Evolutionary conservation across 371 early-diverging fungal species (phyloP).

Genomic region (Actinomucor elegans): DNA sequence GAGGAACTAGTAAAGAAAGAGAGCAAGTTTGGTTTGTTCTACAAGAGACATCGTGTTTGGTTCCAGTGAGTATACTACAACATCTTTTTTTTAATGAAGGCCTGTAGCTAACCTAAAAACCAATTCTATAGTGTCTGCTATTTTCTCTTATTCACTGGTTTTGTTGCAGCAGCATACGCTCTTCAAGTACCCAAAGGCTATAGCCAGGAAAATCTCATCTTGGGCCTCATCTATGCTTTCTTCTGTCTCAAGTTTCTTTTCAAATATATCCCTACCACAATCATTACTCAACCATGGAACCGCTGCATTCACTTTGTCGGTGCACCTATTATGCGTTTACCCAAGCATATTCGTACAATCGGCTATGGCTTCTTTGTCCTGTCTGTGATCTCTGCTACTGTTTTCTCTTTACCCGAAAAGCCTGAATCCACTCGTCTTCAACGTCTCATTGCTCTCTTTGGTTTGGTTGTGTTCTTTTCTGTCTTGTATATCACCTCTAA

Average conservation of each 20-base stretch:
- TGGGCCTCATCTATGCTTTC: slow-evolving; percentile 32
- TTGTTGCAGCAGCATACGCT: slow-evolving; percentile 21
- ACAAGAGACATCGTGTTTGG: slow-evolving; percentile 4
- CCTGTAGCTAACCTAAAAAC: background rate
- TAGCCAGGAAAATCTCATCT: slow-evolving; percentile 23
- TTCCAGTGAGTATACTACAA: slow-evolving; percentile 1
- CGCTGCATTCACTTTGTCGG: slow-evolving; percentile 7
- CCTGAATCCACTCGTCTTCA: slow-evolving; percentile 60
- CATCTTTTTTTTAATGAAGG: background rate
- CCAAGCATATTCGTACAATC: slow-evolving; percentile 9
- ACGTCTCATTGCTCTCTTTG: slow-evolving; percentile 76
- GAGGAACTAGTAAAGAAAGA: slow-evolving; percentile 17
- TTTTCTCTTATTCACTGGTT: slow-evolving; percentile 31
- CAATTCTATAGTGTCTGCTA: slow-evolving; percentile 6
- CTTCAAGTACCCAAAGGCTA: slow-evolving; percentile 34
- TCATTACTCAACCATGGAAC: slow-evolving; percentile 21
- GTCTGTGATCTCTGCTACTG: slow-evolving; percentile 56
- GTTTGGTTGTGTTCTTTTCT: slow-evolving; percentile 64
- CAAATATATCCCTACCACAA: slow-evolving; percentile 17
- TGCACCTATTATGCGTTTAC: slow-evolving; percentile 25
- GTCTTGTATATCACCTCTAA: slow-evolving; percentile 58
- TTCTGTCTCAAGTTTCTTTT: slow-evolving; percentile 20
- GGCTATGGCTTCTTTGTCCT: slow-evolving; percentile 40
- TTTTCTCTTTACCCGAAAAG: slow-evolving; percentile 57
- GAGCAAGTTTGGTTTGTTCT: background rate